phyloP scores from a whole-genome alignment of 495 filamentous ascomycete genomes.

The Astrothelium macrocarpum region DNA sequence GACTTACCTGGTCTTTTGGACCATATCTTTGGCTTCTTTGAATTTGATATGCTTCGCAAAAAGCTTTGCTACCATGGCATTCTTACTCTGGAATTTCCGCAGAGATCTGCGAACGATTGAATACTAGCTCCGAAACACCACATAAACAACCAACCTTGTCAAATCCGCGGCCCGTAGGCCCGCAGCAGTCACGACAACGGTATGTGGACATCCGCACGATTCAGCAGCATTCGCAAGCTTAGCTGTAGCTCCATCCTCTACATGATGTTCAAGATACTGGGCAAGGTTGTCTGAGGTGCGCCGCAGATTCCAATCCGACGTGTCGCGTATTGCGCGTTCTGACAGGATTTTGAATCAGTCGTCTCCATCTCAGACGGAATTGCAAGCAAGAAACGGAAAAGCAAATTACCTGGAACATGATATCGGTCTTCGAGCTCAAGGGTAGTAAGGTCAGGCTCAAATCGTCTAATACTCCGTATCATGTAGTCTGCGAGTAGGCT shows the following conservation, averaged over 20 bases:
- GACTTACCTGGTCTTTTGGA: constrained; percentile 49
- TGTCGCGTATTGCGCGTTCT: constrained; percentile 53
- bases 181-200: constrained; percentile 68
- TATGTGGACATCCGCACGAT: constrained; percentile 72
- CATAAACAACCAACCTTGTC: constrained; percentile 43
- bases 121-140: constrained; percentile 10
- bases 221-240: constrained; percentile 53
- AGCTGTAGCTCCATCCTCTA: background rate
- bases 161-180: constrained; percentile 74
- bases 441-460: constrained; percentile 64
- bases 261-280: constrained; percentile 56
- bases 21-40: constrained; percentile 69
- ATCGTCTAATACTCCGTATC: constrained; percentile 65
- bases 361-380: background rate
- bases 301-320: constrained; percentile 54
- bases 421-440: constrained; percentile 76
- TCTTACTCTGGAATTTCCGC: constrained; percentile 67
- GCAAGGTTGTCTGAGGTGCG: constrained; percentile 62
- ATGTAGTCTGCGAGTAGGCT: constrained; percentile 78
- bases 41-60: constrained; percentile 99
- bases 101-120: constrained; percentile 45
- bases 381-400: background rate
- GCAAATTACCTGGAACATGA: constrained; percentile 61
- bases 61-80: constrained; percentile 70
- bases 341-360: background rate